Percentiles rank a stretch among this genome's conserved stretches.
Evolutionary conservation across 257 asterid genomes (phyloP).

Genomic region (Plantago elongata): DNA sequence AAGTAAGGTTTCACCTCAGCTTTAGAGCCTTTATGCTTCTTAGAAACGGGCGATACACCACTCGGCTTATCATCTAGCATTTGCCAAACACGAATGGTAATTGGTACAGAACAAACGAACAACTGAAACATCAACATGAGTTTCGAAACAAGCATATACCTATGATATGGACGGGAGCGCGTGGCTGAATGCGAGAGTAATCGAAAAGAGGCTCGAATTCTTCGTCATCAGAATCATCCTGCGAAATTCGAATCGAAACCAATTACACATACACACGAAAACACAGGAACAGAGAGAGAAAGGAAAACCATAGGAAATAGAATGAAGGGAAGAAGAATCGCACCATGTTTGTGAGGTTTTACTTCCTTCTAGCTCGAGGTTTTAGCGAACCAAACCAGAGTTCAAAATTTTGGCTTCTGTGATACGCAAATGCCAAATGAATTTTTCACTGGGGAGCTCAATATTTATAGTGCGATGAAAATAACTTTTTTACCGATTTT

Average conservation of each 20-base stretch:
- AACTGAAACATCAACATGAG: background rate
- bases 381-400: too few relatives aligned
- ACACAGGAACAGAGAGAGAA: conserved; percentile 2
- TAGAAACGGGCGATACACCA: conserved; percentile 49
- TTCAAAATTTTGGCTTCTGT: too few relatives aligned
- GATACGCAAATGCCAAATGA: too few relatives aligned
- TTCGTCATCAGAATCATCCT: conserved; percentile 68
- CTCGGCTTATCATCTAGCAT: conserved; percentile 50
- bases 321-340: conserved; percentile 12
- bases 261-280: conserved; percentile 2
- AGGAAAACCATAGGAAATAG: background rate
- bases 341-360: conserved; percentile 26
- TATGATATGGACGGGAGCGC: conserved; percentile 32
- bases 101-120: background rate
- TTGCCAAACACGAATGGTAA: conserved; percentile 6
- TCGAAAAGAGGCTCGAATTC: conserved; percentile 96
- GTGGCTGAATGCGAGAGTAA: conserved; percentile 82
- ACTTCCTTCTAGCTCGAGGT: too few relatives aligned
- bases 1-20: conserved; percentile 33
- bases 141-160: conserved; percentile 30
- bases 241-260: conserved; percentile 1
- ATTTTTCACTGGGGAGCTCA: too few relatives aligned
- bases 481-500: too few relatives aligned
- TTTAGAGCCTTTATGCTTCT: conserved; percentile 42
- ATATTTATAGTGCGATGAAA: too few relatives aligned